A percentile compares a stretch with the other conserved stretches of the same genome.
Conservation (phyloP, 768 basidiomycete genomes). For the Leccinellum luteum region DNA sequence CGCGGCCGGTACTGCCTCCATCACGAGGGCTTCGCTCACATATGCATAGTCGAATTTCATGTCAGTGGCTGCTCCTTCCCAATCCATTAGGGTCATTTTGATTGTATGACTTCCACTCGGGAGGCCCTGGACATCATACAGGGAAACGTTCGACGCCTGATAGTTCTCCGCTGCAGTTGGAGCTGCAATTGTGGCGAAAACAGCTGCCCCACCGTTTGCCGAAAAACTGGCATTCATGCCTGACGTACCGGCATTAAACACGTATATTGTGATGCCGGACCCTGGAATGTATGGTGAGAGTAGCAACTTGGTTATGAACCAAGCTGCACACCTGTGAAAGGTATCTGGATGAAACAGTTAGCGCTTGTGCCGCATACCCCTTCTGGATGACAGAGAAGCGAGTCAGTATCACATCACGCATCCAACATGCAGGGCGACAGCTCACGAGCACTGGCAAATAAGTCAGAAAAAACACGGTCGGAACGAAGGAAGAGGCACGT, state of each 20-base stretch:
- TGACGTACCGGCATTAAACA: too few relatives aligned
- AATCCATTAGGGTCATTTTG: constrained; percentile 23
- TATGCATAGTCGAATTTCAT: constrained; percentile 29
- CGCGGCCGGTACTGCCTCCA: neutral
- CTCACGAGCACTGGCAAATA: constrained; percentile 20
- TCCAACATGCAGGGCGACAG: neutral
- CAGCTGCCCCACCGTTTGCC: constrained; percentile 9
- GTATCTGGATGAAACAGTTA: constrained; percentile 17
- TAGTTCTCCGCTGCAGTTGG: neutral
- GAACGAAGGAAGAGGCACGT: neutral
- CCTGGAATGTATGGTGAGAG: too few relatives aligned
- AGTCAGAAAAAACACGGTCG: neutral
- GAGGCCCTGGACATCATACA: constrained; percentile 18
- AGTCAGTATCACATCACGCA: neutral
- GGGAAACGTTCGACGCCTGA: constrained; percentile 21
- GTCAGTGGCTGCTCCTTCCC: constrained; percentile 12
- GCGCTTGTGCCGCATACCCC: constrained; percentile 14
- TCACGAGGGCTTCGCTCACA: constrained; percentile 22
- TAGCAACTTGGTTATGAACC: too few relatives aligned
- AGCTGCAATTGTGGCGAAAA: neutral
- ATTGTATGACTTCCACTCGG: constrained; percentile 16
- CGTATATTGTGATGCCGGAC: too few relatives aligned
- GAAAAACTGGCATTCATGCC: too few relatives aligned
- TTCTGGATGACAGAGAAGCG: constrained; percentile 4
- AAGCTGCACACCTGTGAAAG: constrained; percentile 21